Conservation (phyloP, 371 early-diverging fungal genomes). For the Mucor mucedo region DNA sequence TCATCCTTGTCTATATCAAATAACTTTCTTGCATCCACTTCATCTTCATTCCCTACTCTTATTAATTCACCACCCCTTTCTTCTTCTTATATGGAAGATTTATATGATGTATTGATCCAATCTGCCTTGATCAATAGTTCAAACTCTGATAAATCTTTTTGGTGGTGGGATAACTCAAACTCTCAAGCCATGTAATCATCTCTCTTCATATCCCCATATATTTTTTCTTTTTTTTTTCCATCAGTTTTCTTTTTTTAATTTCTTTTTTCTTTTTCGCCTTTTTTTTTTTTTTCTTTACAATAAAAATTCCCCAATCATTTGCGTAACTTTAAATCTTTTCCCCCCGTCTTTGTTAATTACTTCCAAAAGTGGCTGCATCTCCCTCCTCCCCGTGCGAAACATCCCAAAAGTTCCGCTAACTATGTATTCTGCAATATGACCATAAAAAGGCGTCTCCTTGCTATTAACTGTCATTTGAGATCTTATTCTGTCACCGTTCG, state of each 20-base stretch:
- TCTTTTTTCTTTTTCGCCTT: background rate
- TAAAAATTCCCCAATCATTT: background rate
- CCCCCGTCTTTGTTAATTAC: background rate
- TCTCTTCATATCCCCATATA: background rate
- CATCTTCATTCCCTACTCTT: background rate
- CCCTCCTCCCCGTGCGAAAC: background rate
- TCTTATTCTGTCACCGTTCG: too few relatives aligned
- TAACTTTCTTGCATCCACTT: conserved; percentile 4
- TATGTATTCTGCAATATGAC: background rate
- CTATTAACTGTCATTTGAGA: too few relatives aligned
- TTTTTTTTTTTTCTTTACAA: background rate
- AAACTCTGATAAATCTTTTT: conserved; percentile 38
- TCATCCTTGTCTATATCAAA: background rate
- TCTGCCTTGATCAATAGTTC: conserved; percentile 35
- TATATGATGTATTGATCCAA: conserved; percentile 53
- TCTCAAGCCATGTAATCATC: conserved; percentile 18
- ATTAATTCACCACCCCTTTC: conserved; percentile 11
- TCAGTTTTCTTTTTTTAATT: background rate
- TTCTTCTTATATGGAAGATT: conserved; percentile 43
- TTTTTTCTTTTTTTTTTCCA: background rate
- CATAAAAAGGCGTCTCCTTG: too few relatives aligned
- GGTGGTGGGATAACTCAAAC: conserved; percentile 44
- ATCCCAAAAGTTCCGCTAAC: background rate
- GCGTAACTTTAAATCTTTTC: background rate
- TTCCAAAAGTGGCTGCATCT: background rate